These are phyloP conservation scores for Ormosia emarginata DNA, from an alignment of 306 rosid species.

Conservation along the genomic window DNA sequence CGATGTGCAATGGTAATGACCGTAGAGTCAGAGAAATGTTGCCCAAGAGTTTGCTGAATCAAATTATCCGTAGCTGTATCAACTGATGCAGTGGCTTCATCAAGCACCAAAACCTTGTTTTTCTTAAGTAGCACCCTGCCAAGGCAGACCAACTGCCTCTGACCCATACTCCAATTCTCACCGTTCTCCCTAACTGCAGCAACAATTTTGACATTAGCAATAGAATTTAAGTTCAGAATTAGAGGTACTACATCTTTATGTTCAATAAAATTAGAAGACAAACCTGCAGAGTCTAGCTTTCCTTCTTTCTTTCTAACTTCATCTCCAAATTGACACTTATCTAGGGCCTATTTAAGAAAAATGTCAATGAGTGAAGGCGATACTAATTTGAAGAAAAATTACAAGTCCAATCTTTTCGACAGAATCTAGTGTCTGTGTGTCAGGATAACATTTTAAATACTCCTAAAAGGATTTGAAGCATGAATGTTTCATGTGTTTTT, in stretches of 20 bases:
- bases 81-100: constrained; percentile 87
- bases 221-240: not conserved
- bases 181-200: constrained; percentile 70
- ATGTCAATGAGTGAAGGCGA: not conserved
- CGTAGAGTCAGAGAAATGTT: constrained; percentile 59
- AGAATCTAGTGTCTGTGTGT: not conserved
- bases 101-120: constrained; percentile 81
- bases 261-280: not conserved
- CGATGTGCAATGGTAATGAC: constrained; percentile 84
- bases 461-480: too few relatives aligned
- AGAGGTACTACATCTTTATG: not conserved
- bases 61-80: constrained; percentile 91
- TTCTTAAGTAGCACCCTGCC: constrained; percentile 82
- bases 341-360: constrained; percentile 58
- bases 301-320: constrained; percentile 83
- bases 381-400: not conserved
- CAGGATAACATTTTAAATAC: too few relatives aligned
- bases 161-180: constrained; percentile 98
- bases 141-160: constrained; percentile 87
- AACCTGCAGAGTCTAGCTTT: constrained; percentile 77
- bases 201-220: constrained; percentile 15
- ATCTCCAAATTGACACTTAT: constrained; percentile 87
- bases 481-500: too few relatives aligned
- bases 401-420: not conserved
- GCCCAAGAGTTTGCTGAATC: constrained; percentile 69